Evolutionary conservation across 208 protist species (phyloP), one percentile per base, ranked within the genome.

Genomic region (Crithidia sp.): DNA sequence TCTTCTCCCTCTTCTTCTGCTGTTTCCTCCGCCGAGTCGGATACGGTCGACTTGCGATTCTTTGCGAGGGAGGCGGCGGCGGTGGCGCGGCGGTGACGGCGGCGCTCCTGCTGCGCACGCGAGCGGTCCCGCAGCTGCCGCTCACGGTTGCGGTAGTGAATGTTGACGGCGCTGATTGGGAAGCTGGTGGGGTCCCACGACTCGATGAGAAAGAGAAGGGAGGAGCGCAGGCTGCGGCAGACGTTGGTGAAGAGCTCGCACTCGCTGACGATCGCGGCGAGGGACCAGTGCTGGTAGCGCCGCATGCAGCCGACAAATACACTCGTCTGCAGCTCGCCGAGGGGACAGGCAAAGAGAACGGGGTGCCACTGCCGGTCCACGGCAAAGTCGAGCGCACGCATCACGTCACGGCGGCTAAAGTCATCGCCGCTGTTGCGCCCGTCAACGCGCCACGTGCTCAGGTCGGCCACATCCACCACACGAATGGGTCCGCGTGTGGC

Each of bases 291-390:
- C 74, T 96, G 89, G 52, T 90, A 86, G 19, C 87, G 92, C 17
- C 94, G 84, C 71, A 97, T 86, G 83, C 95, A 98, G 16, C 88
- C 92, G 2, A 96, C 82, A 8, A 97, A 62, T 2, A 93, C 84
- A 57, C 86, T 96, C 40, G 95, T 97, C 57, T 96, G 86, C 13
- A 97, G 67, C 56, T 97, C 88, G 36, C 95, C 95, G 3, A 86
- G 92, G 10, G 92, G 88, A 56, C 92, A 97, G 13, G 84, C 67
- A 36, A 98, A 89, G 52, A 98, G 87, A 37, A 98, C 77, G n/a
- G 95, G 95, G 80, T 98, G 86, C 76, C 85, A 92, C 39, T 85
- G 79, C 19, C 76, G 69, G 60, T 97, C 82, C 28, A 98, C 81
- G 9, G 93, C 87, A 47, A 95, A 81, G 71, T 95, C 88, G 14